Evolutionary conservation across 352 stramenopile genomes (phyloP).

Genomic region (Elongisporangium undulatum): DNA sequence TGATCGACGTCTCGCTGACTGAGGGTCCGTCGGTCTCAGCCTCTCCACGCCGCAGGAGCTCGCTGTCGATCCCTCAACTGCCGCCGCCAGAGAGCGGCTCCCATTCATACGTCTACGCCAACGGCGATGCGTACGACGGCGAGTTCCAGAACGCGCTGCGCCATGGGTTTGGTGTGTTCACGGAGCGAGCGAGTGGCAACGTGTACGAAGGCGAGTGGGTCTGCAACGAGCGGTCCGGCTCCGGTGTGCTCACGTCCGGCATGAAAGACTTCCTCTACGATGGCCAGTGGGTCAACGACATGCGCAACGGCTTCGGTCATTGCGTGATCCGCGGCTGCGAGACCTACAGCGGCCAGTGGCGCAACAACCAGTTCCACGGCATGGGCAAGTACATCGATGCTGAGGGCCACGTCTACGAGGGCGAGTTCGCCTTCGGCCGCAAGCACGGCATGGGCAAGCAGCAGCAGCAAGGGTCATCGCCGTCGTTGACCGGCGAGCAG

Average conservation of each 20-base stretch:
- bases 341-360: conserved; percentile 74
- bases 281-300: conserved; percentile 54
- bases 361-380: conserved; percentile 71
- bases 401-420: conserved; percentile 77
- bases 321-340: conserved; percentile 74
- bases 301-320: conserved; percentile 61
- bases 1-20: conserved; percentile 58
- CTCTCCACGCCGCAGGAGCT: conserved; percentile 4
- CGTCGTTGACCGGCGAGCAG: conserved; percentile 18
- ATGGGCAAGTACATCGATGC: conserved; percentile 76
- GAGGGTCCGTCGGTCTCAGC: conserved; percentile 7
- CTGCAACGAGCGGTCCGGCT: conserved; percentile 53
- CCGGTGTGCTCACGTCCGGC: conserved; percentile 58
- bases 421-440: conserved; percentile 68
- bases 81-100: conserved; percentile 25
- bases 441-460: conserved; percentile 71
- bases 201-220: conserved; percentile 76
- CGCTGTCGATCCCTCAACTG: conserved; percentile 8
- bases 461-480: conserved; percentile 8
- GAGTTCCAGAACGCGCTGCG: conserved; percentile 43
- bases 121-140: conserved; percentile 73
- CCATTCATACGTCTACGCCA: conserved; percentile 43
- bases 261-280: conserved; percentile 83
- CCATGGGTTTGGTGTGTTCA: conserved; percentile 58
- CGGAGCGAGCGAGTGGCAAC: conserved; percentile 47